Evolutionary conservation across 306 rosid genomes (phyloP), one percentile per base, ranked within the genome.

Genomic region (Fagus sylvatica): DNA sequence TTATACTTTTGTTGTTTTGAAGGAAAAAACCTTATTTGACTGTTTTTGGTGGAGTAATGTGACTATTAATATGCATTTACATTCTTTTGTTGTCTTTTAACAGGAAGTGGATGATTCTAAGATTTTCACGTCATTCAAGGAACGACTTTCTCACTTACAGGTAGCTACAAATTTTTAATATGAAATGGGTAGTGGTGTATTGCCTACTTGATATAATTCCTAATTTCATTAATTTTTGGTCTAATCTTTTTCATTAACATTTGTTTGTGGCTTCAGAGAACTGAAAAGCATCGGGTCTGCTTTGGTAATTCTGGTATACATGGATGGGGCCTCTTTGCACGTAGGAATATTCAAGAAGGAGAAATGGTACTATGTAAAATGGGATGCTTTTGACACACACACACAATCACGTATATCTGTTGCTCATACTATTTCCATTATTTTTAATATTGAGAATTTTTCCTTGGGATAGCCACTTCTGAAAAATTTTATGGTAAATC

Each of bases 311-410:
- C 99, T 30, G 97, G 97, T 39, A 95, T 95, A 86, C 99, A 95
- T 88, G 98, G 99, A 85, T 95, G 99, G 99, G 99, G 99, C 70
- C 96, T 95, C 76, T 95, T 95, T 91, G 98, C 99, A 10, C 90
- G 98, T 28, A 86, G 81, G 74, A 87, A 91, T 86, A 81, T 95
- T 73, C 96, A 91, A 86, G 99, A 93, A 87, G 99, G 99, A 78
- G 98, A 95, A 74, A 95, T 95, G 98, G 99, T 95, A 86, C 67
- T 42, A 76, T 37, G 32, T 66, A 15, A 74, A 68, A 48, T 69
- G 51, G 79, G 13, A 46, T 46, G 51, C 15, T 46, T 46, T 46
- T 46, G 3, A 11, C 51, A 46, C 15, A 46, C 51, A 0, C 51
- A 46, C 15, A 46, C 51, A 10, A n/a, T n/a, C 49, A 5, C 12